A percentile compares a stretch with the other conserved stretches of the same genome.
Conservation (phyloP, 805 yeast species). For the Yamadazyma nakazawae region DNA sequence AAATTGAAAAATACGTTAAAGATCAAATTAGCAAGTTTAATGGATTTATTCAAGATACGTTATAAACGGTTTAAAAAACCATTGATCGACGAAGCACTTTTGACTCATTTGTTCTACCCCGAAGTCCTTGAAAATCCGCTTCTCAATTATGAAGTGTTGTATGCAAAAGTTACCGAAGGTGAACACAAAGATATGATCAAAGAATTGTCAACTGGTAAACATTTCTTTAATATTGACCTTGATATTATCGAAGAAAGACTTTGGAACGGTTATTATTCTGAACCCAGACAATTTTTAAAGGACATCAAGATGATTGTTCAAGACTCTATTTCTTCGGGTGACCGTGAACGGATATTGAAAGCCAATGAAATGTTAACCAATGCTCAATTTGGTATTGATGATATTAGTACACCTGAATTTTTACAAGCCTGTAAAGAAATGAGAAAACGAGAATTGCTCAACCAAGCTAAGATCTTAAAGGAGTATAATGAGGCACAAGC, state of each 20-base stretch:
- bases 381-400: constrained; percentile 94
- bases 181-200: constrained; percentile 66
- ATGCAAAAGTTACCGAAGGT: constrained; percentile 45
- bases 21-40: constrained; percentile 77
- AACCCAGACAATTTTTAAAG: constrained; percentile 82
- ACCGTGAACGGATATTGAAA: constrained; percentile 72
- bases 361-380: constrained; percentile 96
- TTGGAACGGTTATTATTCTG: constrained; percentile 95
- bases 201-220: constrained; percentile 73
- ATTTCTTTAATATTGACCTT: constrained; percentile 82
- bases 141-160: constrained; percentile 35
- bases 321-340: constrained; percentile 73
- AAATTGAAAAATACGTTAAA: constrained; percentile 80
- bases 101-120: constrained; percentile 78
- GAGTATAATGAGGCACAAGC: constrained; percentile 21
- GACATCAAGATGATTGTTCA: constrained; percentile 81
- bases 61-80: constrained; percentile 92
- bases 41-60: constrained; percentile 84
- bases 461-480: constrained; percentile 44
- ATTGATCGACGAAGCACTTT: constrained; percentile 68
- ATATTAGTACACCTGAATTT: constrained; percentile 70
- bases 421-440: constrained; percentile 73
- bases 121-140: constrained; percentile 36
- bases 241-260: constrained; percentile 91
- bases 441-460: constrained; percentile 58